Percentiles rank a stretch among this genome's conserved stretches.
Conservation (phyloP, 768 basidiomycete species). For the Leccinum pellstonianum region DNA sequence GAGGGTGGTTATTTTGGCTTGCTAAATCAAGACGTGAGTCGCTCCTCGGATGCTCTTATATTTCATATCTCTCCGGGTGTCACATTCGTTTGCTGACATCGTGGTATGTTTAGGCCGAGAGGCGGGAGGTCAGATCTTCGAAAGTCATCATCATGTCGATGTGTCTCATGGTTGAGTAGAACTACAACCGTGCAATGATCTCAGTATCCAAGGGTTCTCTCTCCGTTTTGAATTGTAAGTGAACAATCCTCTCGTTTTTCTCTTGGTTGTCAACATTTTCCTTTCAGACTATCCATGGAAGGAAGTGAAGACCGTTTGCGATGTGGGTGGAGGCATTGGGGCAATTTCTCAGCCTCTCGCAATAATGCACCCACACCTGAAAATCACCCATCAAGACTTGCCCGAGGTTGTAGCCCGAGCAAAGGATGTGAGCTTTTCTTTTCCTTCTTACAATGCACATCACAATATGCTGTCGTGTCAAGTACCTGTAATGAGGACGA, state of each 20-base stretch:
- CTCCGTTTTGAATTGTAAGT: background rate
- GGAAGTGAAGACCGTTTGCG: background rate
- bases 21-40: constrained; percentile 23
- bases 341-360: background rate
- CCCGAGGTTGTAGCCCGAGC: background rate
- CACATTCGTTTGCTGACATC: background rate
- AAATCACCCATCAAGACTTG: background rate
- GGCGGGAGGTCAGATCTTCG: constrained; percentile 12
- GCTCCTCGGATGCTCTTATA: background rate
- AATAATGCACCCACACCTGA: background rate
- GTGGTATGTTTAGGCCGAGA: constrained; percentile 12
- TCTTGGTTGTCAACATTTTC: background rate
- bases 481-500: background rate
- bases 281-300: background rate
- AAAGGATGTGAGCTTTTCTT: background rate
- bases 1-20: constrained; percentile 23
- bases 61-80: background rate
- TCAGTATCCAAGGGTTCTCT: constrained; percentile 22
- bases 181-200: constrained; percentile 25
- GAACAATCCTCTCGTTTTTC: background rate
- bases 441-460: background rate
- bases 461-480: no score
- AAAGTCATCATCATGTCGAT: background rate
- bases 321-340: background rate
- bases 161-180: constrained; percentile 7